Base-by-base conservation (phyloP, 371 early-diverging fungal genomes). In the Conidiobolus incongruus region DNA sequence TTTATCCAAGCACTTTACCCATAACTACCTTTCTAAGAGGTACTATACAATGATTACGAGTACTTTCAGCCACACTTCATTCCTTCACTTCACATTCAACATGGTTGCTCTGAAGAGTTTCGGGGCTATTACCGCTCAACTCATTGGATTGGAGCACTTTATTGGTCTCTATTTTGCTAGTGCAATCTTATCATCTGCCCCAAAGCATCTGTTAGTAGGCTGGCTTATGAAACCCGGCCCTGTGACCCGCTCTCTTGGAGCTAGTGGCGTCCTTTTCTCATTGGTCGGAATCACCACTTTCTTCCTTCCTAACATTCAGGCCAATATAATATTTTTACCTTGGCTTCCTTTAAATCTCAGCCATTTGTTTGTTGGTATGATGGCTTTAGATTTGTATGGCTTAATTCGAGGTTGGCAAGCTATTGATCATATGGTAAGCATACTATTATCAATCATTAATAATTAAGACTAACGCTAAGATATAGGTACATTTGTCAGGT, bases 191-290 rank as follows among this genome's bases (percentile, higher is more conserved):
- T 68, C 82, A 0, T 68, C 71, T 35, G 7, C 15, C 32, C 30
- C 11, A 4, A 75, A 72, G 35, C 84, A 83, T 54, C 41, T 62
- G 0, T 47, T 58, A 7, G 61, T 66, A 8, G 40, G 74, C 21
- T 56, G 55, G 1, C 50, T 67, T 17, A 54, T 65, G 16, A 51
- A 62, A 12, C 53, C 58, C 7, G 48, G 60, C 19, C 51, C 62
- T 0, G 55, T 81, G 22, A 38, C 70, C 35, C 80, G 79, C 1
- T 63, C 68, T 11, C 57, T 83, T 6, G 85, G 85, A 20, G 85
- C 85, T 29, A 74, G 75, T 42, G 83, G 85, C 7, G 82, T 79
- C 2, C 59, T 85, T 24, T 83, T 75, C 45, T 68, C 72, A 11
- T 60, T 73, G 17, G 36, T 82, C 16, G 66, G 69, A 13, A 55